Evolutionary conservation across 2,329 filamentous ascomycete genomes (phyloP).

Genomic region (Ascomycota sp.): DNA sequence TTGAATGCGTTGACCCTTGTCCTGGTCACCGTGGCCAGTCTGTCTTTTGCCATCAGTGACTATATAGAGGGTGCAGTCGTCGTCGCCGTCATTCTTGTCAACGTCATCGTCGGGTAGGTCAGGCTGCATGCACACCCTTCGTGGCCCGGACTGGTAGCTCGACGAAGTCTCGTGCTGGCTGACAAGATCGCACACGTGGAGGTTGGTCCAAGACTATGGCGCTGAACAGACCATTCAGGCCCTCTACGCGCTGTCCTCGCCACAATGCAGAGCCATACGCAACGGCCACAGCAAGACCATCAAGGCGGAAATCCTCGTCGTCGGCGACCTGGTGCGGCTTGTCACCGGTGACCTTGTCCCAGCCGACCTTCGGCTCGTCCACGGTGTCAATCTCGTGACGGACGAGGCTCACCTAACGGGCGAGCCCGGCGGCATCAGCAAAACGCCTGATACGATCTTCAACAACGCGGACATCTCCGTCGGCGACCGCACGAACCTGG

Average conservation of each 20-base stretch:
- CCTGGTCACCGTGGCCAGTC: conserved; percentile 51
- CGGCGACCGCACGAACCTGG: conserved; percentile 48
- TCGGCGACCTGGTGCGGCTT: conserved; percentile 40
- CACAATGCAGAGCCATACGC: conserved; percentile 35
- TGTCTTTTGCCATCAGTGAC: conserved; percentile 42
- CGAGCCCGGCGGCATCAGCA: conserved; percentile 47
- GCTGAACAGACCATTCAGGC: conserved; percentile 41
- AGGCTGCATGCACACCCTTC: neutral
- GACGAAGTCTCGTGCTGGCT: neutral
- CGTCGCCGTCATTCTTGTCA: conserved; percentile 40
- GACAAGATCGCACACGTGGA: conserved; percentile 5
- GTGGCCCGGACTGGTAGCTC: neutral
- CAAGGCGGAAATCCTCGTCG: conserved; percentile 35
- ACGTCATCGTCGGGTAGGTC: conserved; percentile 40
- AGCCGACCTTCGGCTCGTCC: conserved; percentile 41
- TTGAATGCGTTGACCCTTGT: conserved; percentile 57
- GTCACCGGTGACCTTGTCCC: conserved; percentile 46
- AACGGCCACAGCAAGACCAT: conserved; percentile 26
- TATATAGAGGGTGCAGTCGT: conserved; percentile 42
- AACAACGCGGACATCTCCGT: conserved; percentile 32
- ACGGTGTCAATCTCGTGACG: conserved; percentile 50
- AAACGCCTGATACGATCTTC: conserved; percentile 35
- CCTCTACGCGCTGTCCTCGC: conserved; percentile 32
- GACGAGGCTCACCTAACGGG: conserved; percentile 57
- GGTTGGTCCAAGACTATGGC: conserved; percentile 36